Conservation (phyloP, 2,329 filamentous ascomycete species). For the Gyromitra esculenta region DNA sequence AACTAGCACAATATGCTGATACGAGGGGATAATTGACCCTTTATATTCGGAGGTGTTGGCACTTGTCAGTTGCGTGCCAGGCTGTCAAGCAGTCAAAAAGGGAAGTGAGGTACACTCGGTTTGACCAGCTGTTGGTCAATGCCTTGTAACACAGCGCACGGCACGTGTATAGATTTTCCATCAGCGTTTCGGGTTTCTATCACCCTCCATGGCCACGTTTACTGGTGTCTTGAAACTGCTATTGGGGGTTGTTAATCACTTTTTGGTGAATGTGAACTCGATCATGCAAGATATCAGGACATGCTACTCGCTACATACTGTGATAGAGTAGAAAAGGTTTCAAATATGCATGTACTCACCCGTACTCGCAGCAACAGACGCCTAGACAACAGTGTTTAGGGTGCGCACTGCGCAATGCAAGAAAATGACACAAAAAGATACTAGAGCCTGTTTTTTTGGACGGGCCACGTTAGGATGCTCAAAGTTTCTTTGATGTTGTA, state of each 20-base stretch:
- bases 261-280: background rate
- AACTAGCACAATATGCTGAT: background rate
- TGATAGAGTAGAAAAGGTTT: background rate
- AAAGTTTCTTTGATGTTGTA: no score
- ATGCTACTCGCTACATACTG: background rate
- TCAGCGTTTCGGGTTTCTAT: background rate
- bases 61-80: slow-evolving; percentile 26
- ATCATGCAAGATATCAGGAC: slow-evolving; percentile 2
- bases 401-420: slow-evolving; percentile 29
- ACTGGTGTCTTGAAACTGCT: slow-evolving; percentile 2
- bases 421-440: background rate
- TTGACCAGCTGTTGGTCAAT: background rate
- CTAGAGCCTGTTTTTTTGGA: no score
- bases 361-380: slow-evolving; percentile 3
- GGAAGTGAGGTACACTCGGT: slow-evolving; percentile 18
- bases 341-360: slow-evolving; percentile 18
- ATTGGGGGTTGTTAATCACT: slow-evolving; percentile 13
- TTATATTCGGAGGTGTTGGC: slow-evolving; percentile 26
- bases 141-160: background rate
- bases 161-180: background rate
- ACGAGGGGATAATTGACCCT: slow-evolving; percentile 16
- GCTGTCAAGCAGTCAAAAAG: slow-evolving; percentile 5
- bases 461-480: no score
- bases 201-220: background rate
- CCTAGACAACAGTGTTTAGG: background rate